A percentile compares a stretch with the other conserved stretches of the same genome.
These are phyloP conservation scores for Eruca vesicaria DNA, from an alignment of 441 rosid genomes.

Conservation along the genomic window DNA sequence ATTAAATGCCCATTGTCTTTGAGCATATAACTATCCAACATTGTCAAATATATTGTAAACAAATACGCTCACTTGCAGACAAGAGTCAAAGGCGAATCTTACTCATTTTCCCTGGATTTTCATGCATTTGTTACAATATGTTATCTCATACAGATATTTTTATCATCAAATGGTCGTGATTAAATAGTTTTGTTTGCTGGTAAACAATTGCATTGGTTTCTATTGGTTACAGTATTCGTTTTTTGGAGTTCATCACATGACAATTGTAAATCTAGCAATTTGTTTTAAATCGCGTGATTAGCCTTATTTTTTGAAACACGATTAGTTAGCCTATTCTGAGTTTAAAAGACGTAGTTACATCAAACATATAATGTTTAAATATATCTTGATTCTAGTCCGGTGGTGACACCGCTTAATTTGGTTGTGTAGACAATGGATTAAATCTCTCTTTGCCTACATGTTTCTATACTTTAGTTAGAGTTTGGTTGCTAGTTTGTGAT, in stretches of 20 bases:
- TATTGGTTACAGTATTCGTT: background rate
- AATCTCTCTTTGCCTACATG: background rate
- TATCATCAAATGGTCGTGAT: slow-evolving; percentile 21
- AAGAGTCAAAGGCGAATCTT: slow-evolving; percentile 23
- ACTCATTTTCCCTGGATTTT: background rate
- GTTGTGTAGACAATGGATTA: background rate
- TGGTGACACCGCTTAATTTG: background rate
- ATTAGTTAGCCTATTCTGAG: background rate
- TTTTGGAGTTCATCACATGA: slow-evolving; percentile 25
- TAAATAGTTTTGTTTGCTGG: slow-evolving; percentile 6
- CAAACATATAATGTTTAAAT: background rate
- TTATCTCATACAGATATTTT: slow-evolving; percentile 22
- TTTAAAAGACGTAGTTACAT: background rate
- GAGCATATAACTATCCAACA: slow-evolving; percentile 17
- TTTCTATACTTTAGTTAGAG: background rate
- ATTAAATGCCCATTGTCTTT: slow-evolving; percentile 32
- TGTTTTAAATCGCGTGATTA: slow-evolving; percentile 6
- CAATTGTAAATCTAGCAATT: slow-evolving; percentile 25
- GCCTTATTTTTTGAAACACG: too few relatives aligned
- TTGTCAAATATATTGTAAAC: slow-evolving; percentile 12
- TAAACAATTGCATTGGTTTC: background rate
- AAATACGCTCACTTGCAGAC: slow-evolving; percentile 30
- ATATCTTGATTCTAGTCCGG: background rate
- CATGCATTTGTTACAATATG: slow-evolving; percentile 23
- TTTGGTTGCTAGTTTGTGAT: slow-evolving; percentile 3